A percentile compares a stretch with the other conserved stretches of the same genome.
phyloP scores from a whole-genome alignment of 2,329 filamentous ascomycete species.

The Xylariaceae sp. region DNA sequence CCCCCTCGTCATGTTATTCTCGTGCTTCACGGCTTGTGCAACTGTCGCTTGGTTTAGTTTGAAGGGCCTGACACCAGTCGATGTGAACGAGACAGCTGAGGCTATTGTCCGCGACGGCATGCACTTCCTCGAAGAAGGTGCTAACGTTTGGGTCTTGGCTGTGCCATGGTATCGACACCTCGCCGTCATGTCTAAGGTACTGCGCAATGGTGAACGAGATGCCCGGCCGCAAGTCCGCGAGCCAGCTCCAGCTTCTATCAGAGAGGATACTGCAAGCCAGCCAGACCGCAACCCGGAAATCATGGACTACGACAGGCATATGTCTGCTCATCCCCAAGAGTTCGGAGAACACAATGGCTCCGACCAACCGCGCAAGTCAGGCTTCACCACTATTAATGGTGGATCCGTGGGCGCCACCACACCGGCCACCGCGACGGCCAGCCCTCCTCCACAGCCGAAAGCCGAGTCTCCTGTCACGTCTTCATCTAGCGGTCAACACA shows the following conservation, averaged over 20 bases:
- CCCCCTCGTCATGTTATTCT: constrained; percentile 61
- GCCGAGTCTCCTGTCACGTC: constrained; percentile 32
- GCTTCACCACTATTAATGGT: constrained; percentile 57
- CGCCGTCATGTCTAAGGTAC: constrained; percentile 58
- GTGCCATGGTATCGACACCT: constrained; percentile 58
- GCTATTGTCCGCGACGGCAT: constrained; percentile 56
- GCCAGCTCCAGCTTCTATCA: constrained; percentile 39
- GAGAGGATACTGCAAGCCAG: constrained; percentile 54
- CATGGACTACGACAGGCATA: constrained; percentile 55
- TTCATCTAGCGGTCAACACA: constrained; percentile 22
- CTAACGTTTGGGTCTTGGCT: constrained; percentile 57
- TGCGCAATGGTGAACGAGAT: constrained; percentile 48
- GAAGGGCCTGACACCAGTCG: constrained; percentile 54
- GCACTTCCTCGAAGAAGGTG: constrained; percentile 55
- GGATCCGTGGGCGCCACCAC: constrained; percentile 47
- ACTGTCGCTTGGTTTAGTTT: constrained; percentile 61
- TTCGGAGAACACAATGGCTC: constrained; percentile 43
- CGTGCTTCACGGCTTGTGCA: constrained; percentile 57
- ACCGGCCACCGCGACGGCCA: constrained; percentile 38
- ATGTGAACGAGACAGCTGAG: constrained; percentile 53
- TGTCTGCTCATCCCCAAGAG: constrained; percentile 32
- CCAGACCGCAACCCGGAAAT: constrained; percentile 51
- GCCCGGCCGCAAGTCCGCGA: constrained; percentile 28
- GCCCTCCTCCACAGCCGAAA: constrained; percentile 40
- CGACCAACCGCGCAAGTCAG: constrained; percentile 53